Evolutionary conservation across 768 basidiomycete species (phyloP).

Genomic region (Tylopilus vinaceipallidus): DNA sequence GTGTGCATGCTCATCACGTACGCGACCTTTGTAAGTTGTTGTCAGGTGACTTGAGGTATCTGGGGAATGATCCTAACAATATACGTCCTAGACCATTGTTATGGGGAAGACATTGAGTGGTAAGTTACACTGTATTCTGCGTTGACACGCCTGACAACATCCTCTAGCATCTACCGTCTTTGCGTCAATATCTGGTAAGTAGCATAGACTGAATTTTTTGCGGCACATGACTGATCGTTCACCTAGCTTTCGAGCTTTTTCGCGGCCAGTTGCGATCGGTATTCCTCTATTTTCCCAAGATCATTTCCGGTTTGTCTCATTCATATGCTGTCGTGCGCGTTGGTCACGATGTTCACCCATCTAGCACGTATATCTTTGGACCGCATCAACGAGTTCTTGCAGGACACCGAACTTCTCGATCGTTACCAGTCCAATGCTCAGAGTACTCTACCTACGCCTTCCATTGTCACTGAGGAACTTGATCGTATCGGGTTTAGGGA

Average conservation of each 20-base stretch:
- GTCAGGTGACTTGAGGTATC: too few relatives aligned
- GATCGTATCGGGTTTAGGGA: neutral
- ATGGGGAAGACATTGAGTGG: neutral
- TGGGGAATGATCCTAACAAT: neutral
- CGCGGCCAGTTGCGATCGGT: neutral
- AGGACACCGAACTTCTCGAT: slow-evolving; percentile 2
- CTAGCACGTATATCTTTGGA: slow-evolving; percentile 2
- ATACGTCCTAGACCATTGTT: neutral
- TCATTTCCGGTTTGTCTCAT: neutral
- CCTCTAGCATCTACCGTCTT: neutral
- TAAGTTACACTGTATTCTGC: neutral
- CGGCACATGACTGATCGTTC: neutral
- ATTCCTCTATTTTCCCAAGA: neutral
- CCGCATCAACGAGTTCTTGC: slow-evolving; percentile 3
- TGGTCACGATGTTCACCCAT: too few relatives aligned
- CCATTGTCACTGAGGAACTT: neutral
- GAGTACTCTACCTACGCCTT: neutral
- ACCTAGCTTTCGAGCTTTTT: neutral
- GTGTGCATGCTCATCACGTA: neutral
- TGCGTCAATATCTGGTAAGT: slow-evolving; percentile 3
- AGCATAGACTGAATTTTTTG: too few relatives aligned
- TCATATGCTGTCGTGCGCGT: too few relatives aligned
- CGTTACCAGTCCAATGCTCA: neutral
- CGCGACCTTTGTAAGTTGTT: neutral
- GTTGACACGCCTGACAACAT: neutral